phyloP scores from a whole-genome alignment of 2,329 filamentous ascomycete species.

The Penicillium sp. region DNA sequence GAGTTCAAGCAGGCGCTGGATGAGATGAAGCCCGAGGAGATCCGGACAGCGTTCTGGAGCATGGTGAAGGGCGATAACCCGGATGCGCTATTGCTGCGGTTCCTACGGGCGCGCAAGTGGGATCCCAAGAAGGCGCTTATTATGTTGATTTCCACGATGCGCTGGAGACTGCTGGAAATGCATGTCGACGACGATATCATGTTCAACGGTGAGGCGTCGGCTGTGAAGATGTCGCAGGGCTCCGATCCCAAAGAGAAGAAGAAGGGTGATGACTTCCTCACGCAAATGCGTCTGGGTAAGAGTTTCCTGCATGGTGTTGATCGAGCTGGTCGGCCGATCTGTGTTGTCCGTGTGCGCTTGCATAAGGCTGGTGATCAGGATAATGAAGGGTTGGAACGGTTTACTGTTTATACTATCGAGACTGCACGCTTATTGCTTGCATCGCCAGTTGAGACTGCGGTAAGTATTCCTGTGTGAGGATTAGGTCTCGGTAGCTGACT shows the following conservation, averaged over 20 bases:
- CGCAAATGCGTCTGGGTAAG: constrained; percentile 84
- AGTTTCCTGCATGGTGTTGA: constrained; percentile 87
- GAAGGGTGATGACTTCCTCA: constrained; percentile 71
- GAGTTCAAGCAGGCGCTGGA: constrained; percentile 79
- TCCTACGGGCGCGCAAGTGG: constrained; percentile 90
- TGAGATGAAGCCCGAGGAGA: constrained; percentile 70
- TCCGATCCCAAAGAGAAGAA: constrained; percentile 62
- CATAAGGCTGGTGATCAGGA: constrained; percentile 81
- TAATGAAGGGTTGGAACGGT: constrained; percentile 77
- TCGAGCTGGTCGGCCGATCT: constrained; percentile 80
- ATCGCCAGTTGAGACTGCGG: constrained; percentile 83
- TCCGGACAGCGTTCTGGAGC: constrained; percentile 79
- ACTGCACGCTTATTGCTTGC: constrained; percentile 80
- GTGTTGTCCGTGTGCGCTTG: constrained; percentile 75
- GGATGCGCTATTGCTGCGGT: constrained; percentile 77
- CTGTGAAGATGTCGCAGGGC: constrained; percentile 60
- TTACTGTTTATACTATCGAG: constrained; percentile 92
- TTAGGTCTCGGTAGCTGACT: constrained; percentile 18
- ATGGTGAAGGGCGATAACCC: constrained; percentile 97
- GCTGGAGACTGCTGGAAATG: constrained; percentile 81
- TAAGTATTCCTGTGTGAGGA: constrained; percentile 49
- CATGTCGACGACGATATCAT: constrained; percentile 89
- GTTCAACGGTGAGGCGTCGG: constrained; percentile 67
- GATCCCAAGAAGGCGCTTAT: constrained; percentile 87
- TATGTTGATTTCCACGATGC: constrained; percentile 92